Percentiles rank a stretch among this genome's conserved stretches.
Conservation (phyloP, 2,329 filamentous ascomycete genomes). For the Daldinia eschscholtzii region DNA sequence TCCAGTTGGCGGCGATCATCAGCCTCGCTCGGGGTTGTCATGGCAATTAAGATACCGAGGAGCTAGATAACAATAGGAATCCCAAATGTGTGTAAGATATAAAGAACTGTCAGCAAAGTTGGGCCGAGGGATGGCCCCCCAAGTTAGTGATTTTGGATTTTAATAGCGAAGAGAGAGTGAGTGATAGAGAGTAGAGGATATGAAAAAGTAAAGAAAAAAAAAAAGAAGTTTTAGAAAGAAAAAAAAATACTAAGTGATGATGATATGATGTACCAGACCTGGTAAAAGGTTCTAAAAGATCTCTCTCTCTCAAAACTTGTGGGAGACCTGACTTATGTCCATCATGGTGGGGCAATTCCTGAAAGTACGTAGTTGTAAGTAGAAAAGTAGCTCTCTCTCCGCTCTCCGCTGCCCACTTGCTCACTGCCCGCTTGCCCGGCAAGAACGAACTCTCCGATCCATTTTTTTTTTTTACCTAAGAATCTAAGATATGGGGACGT, state of each 20-base stretch:
- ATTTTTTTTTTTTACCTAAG: slow-evolving; percentile 15
- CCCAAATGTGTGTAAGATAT: slow-evolving; percentile 12
- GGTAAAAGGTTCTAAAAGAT: slow-evolving; percentile 40
- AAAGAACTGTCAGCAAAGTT: slow-evolving; percentile 24
- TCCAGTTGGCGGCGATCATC: slow-evolving; percentile 41
- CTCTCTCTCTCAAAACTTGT: slow-evolving; percentile 36
- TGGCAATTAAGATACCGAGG: slow-evolving; percentile 36
- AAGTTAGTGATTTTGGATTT: slow-evolving; percentile 18
- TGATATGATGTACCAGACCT: slow-evolving; percentile 43
- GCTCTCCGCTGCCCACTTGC: slow-evolving; percentile 15
- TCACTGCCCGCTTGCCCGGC: slow-evolving; percentile 4
- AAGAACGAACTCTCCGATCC: slow-evolving; percentile 7
- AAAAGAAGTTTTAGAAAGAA: slow-evolving; percentile 5
- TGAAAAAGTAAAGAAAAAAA: slow-evolving; percentile 13
- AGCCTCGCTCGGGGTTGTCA: slow-evolving; percentile 45
- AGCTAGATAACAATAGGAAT: slow-evolving; percentile 19
- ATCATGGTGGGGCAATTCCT: slow-evolving; percentile 43
- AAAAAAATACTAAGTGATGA: slow-evolving; percentile 31
- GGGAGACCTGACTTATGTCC: slow-evolving; percentile 41
- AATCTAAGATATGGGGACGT: slow-evolving; percentile 7
- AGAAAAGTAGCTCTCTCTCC: slow-evolving; percentile 16
- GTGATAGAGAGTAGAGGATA: neutral
- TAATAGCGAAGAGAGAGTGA: neutral
- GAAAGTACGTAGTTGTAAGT: slow-evolving; percentile 10
- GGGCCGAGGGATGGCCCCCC: slow-evolving; percentile 42